A percentile compares a stretch with the other conserved stretches of the same genome.
phyloP scores from a whole-genome alignment of 495 filamentous ascomycete species.

The Penicillium bovifimosum region DNA sequence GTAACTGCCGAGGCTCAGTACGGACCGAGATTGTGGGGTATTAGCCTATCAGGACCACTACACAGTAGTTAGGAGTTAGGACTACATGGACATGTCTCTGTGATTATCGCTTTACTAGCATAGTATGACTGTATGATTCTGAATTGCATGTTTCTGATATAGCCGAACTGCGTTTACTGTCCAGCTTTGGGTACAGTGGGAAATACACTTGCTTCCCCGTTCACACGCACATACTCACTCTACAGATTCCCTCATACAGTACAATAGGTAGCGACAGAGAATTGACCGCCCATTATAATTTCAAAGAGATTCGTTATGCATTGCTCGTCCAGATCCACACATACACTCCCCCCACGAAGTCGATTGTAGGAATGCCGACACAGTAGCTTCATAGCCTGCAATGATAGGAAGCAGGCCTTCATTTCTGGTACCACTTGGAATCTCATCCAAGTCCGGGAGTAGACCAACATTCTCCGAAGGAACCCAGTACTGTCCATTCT shows the following conservation, averaged over 20 bases:
- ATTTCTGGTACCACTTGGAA: conserved; percentile 1
- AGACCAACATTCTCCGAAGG: conserved; percentile 4
- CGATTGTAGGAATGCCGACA: conserved; percentile 30
- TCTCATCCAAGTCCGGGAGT: conserved; percentile 8
- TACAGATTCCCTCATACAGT: background rate
- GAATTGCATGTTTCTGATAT: background rate
- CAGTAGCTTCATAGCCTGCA: conserved; percentile 30
- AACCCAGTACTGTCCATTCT: conserved; percentile 8
- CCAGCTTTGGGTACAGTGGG: conserved; percentile 10
- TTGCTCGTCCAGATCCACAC: conserved; percentile 17
- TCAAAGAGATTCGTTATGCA: conserved; percentile 8
- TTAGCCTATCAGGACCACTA: too few species aligned
- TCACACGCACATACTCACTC: background rate
- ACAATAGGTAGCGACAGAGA: conserved; percentile 3
- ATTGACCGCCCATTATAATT: conserved; percentile 1
- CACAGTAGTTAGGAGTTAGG: too few species aligned
- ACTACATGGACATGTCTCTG: too few species aligned
- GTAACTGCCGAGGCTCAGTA: conserved; percentile 26
- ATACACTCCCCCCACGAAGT: conserved; percentile 29
- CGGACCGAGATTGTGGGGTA: conserved; percentile 26
- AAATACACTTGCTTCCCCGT: background rate
- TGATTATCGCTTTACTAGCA: too few species aligned
- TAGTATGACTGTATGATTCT: too few species aligned
- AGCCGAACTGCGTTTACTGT: conserved; percentile 18
- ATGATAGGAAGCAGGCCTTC: conserved; percentile 32